Evolutionary conservation across 345 rosid species (phyloP).

Genomic region (Pseudoturritis turrita): DNA sequence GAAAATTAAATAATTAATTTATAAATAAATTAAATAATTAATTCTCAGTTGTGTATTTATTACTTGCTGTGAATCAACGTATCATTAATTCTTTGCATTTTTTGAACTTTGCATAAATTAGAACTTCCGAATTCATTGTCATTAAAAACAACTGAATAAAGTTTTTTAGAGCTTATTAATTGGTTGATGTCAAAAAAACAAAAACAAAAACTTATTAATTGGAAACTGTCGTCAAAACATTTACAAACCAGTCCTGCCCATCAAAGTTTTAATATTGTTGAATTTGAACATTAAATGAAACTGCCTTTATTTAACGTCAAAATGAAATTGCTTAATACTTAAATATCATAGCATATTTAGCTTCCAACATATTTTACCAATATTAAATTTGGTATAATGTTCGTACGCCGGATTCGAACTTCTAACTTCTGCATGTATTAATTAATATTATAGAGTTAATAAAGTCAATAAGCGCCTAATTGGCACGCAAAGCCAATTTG

Average conservation of each 20-base stretch:
- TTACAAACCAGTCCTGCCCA: not conserved
- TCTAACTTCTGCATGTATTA: too few relatives aligned
- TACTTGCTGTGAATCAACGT: not conserved
- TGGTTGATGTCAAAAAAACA: too few relatives aligned
- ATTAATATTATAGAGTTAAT: too few relatives aligned
- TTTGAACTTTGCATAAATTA: not conserved
- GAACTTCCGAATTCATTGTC: not conserved
- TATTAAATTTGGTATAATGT: not conserved
- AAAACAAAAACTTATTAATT: not conserved
- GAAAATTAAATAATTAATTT: too few relatives aligned
- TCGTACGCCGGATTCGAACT: not conserved
- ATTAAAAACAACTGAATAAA: not conserved
- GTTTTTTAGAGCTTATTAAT: not conserved
- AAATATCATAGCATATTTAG: not conserved
- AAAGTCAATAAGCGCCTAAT: conserved; percentile 19
- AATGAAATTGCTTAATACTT: not conserved
- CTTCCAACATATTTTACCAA: not conserved
- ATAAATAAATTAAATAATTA: not conserved
- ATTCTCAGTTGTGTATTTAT: not conserved
- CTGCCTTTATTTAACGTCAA: too few relatives aligned
- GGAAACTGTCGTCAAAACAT: not conserved
- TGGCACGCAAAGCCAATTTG: conserved; percentile 14
- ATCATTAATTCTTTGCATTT: not conserved
- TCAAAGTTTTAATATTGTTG: not conserved
- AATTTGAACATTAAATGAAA: not conserved